Conservation (phyloP, 2,329 filamentous ascomycete genomes). For the Fusarium secorum region DNA sequence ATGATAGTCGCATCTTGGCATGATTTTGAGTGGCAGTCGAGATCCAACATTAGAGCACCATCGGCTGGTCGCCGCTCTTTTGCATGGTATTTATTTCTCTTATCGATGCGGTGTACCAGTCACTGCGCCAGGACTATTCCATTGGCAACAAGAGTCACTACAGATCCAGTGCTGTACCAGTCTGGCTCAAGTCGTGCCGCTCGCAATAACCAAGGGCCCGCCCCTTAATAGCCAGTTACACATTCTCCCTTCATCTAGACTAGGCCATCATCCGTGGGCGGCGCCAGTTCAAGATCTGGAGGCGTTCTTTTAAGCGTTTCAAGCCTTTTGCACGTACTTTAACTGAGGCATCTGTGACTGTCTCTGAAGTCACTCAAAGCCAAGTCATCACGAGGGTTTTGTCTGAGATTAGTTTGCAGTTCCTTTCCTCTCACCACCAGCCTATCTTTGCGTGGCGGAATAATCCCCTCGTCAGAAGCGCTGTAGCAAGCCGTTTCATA, state of each 20-base stretch:
- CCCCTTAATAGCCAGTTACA: slow-evolving; percentile 11
- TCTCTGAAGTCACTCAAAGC: not conserved
- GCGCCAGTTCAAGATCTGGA: slow-evolving; percentile 1
- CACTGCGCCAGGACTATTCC: not conserved
- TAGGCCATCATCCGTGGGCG: not conserved
- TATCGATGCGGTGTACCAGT: slow-evolving; percentile 16
- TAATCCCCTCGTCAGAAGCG: slow-evolving; percentile 23
- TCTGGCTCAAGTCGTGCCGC: slow-evolving; percentile 13
- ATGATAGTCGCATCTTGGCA: slow-evolving; percentile 29
- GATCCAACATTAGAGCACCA: not conserved
- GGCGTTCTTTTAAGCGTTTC: not conserved
- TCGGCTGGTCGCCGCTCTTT: slow-evolving; percentile 17
- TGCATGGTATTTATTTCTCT: not conserved
- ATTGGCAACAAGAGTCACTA: slow-evolving; percentile 7
- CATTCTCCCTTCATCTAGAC: not conserved
- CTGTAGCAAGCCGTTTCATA: slow-evolving; percentile 37
- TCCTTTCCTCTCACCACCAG: not conserved
- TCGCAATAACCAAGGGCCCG: slow-evolving; percentile 21
- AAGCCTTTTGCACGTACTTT: slow-evolving; percentile 15
- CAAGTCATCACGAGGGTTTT: not conserved
- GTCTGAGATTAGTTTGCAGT: not conserved
- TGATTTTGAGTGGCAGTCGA: not conserved
- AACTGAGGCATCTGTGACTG: slow-evolving; percentile 3
- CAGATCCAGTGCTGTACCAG: not conserved
- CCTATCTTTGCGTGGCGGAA: slow-evolving; percentile 18